Evolutionary conservation across 148 eudicot species (phyloP), one percentile per base, ranked within the genome.

Genomic region (Cornus florida): DNA sequence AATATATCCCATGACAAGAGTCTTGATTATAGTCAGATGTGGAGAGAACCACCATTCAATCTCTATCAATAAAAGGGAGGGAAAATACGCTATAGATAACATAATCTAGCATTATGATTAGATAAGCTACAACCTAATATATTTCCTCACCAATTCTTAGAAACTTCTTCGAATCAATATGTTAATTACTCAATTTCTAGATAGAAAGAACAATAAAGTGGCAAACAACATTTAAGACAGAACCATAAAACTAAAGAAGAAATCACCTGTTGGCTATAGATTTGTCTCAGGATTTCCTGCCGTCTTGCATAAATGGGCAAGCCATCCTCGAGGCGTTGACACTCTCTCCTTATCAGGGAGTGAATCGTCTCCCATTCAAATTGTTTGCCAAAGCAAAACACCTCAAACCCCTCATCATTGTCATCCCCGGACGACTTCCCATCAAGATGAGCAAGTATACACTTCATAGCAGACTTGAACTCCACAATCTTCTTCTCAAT

Each of bases 401-500:
- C 77, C 10, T 68, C 67, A 38, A 85, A 16, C 6, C 4, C 78
- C 28, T 20, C 62, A 28, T 73, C 81, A 5, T 19, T 59, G 31
- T 41, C 9, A 46, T 31, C 38, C 20, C 64, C 35, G 14, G 17
- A 68, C 39, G 57, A 66, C 65, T 78, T 80, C 70, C 78, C 78
- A 67, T 82, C 83, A 76, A 85, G 67, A 78, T 82, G 79, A 62
- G 67, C 62, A 22, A 79, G 39, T 6, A 92, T 72, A 77, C 91
- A 88, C 23, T 68, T 43, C 83, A 92, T 59, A 41, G 73, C 94
- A 5, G 35, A 43, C 50, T 73, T 78, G 68, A 91, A 92, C 67
- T 92, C 97, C 23, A 28, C 41, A 69, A 89, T 64, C 75, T 90
- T 87, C 75, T 76, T 78, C 14, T 23, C 10, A 73, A 89, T 81